A percentile compares a stretch with the other conserved stretches of the same genome.
These are phyloP conservation scores for Cutaneotrichosporon sp. DNA, from an alignment of 1,284 basidiomycete species.

Conservation along the genomic window DNA sequence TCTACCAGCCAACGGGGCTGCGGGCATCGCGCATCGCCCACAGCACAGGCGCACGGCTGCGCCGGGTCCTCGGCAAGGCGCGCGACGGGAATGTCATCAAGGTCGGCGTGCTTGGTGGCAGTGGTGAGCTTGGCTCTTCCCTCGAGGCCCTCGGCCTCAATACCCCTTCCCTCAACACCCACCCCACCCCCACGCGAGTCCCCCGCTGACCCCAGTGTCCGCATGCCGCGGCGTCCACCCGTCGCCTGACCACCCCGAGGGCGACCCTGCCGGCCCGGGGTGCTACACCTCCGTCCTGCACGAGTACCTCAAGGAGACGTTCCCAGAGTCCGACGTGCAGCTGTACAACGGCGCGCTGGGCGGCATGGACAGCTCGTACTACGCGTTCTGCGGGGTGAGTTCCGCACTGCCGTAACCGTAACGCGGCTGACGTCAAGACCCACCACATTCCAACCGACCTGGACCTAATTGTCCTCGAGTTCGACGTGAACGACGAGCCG, in stretches of 20 bases:
- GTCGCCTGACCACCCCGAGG: conserved; percentile 41
- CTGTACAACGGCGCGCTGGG: conserved; percentile 51
- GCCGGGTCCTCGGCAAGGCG: conserved; percentile 39
- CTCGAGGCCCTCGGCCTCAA: conserved; percentile 1
- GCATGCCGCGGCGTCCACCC: conserved; percentile 52
- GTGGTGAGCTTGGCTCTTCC: too few species aligned
- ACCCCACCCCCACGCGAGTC: neutral
- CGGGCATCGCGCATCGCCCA: conserved; percentile 34
- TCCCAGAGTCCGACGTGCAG: conserved; percentile 31
- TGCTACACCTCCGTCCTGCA: conserved; percentile 47
- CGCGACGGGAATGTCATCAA: conserved; percentile 42
- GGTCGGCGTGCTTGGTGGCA: conserved; percentile 50
- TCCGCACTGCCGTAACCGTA: neutral
- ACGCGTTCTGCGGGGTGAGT: conserved; percentile 51
- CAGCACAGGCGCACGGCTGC: conserved; percentile 42
- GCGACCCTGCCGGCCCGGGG: conserved; percentile 49
- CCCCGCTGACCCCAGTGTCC: conserved; percentile 38
- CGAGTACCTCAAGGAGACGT: conserved; percentile 43
- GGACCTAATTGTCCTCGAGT: conserved; percentile 52
- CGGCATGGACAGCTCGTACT: conserved; percentile 53
- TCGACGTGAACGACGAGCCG: conserved; percentile 54
- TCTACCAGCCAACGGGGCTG: conserved; percentile 43
- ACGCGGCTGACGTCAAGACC: conserved; percentile 34
- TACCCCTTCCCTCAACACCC: neutral
- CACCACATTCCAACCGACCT: conserved; percentile 50